Conservation (phyloP, 169 alveolate genomes). For the Perkinsus olseni region DNA sequence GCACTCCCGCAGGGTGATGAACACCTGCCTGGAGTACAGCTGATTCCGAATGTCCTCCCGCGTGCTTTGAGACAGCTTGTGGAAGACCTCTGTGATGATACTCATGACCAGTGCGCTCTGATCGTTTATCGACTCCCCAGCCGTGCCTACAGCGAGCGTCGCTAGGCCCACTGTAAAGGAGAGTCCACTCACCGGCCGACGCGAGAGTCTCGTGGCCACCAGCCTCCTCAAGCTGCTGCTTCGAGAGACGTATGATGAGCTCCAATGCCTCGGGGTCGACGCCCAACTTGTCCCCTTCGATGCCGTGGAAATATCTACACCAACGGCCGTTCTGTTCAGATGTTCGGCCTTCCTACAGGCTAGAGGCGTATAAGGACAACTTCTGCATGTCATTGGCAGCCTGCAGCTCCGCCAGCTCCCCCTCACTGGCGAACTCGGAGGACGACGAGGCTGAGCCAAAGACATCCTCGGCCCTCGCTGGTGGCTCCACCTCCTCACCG, state of each 20-base stretch:
- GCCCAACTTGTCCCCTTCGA: not conserved
- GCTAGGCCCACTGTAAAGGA: no score
- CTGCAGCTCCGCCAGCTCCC: not conserved
- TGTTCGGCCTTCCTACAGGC: not conserved
- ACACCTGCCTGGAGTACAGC: not conserved
- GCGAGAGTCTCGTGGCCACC: not conserved
- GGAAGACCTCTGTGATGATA: not conserved
- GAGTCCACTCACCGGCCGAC: not conserved
- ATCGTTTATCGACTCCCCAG: not conserved
- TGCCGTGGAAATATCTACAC: not conserved
- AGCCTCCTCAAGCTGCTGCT: not conserved
- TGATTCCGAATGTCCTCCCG: not conserved
- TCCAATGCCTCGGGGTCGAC: not conserved
- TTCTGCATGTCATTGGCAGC: not conserved
- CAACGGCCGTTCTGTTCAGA: not conserved
- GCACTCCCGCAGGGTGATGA: not conserved
- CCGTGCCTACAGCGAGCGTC: not conserved
- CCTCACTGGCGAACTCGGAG: not conserved
- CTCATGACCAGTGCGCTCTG: not conserved
- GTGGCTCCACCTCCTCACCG: not conserved
- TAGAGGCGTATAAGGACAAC: not conserved
- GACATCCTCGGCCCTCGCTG: not conserved
- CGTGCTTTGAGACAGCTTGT: not conserved
- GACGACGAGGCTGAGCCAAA: not conserved
- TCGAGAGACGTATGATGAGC: not conserved